Conservation (phyloP, 257 asterid species). For the Gentiana straminea region DNA sequence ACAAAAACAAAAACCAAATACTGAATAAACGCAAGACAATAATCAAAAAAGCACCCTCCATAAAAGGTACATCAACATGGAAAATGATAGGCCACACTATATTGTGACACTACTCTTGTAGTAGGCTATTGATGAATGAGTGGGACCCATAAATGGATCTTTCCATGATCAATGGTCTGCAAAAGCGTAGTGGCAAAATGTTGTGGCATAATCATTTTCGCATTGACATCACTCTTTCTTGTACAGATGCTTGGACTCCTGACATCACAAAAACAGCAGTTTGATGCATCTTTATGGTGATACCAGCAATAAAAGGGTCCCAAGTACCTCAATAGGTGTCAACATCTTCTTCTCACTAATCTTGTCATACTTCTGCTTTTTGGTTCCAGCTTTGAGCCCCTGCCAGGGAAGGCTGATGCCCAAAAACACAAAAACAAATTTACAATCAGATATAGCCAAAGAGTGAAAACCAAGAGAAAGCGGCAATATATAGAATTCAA, state of each 20-base stretch:
- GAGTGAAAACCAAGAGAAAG: constrained; percentile 1
- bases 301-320: constrained; percentile 2
- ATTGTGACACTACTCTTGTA: too few relatives aligned
- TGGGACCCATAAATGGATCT: too few relatives aligned
- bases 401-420: constrained; percentile 87
- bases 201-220: too few relatives aligned
- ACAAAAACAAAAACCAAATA: too few relatives aligned
- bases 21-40: too few relatives aligned
- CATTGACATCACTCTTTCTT: not conserved
- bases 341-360: constrained; percentile 98
- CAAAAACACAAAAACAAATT: constrained; percentile 1
- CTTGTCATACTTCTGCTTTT: constrained; percentile 92
- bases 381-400: constrained; percentile 92
- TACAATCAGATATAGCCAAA: not conserved
- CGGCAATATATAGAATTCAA: constrained; percentile 1
- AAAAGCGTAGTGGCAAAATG: too few relatives aligned
- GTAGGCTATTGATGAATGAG: too few relatives aligned
- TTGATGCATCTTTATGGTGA: not conserved
- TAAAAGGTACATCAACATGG: too few relatives aligned
- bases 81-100: too few relatives aligned
- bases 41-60: too few relatives aligned
- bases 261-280: not conserved
- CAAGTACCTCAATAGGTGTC: constrained; percentile 78
- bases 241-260: not conserved
- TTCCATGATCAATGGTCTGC: too few relatives aligned